These are phyloP conservation scores for Kwoniella sp. DNA, from an alignment of 768 basidiomycete genomes.

Conservation along the genomic window DNA sequence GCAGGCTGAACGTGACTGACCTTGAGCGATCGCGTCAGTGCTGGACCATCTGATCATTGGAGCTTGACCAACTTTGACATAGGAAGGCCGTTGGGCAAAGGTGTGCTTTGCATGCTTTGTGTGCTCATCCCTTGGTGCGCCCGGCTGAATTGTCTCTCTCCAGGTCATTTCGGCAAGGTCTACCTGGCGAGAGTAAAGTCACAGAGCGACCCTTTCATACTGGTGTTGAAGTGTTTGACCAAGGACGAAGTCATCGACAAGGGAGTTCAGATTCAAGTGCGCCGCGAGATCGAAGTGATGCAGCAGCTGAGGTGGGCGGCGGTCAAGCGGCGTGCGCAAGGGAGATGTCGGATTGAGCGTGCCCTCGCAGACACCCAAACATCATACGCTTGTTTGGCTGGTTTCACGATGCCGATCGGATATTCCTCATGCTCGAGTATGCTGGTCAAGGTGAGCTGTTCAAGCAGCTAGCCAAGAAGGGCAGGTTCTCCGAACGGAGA, in stretches of 20 bases:
- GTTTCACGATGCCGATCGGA: conserved; percentile 95
- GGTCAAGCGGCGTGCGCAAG: too few species aligned
- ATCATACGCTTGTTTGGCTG: conserved; percentile 91
- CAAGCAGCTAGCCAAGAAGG: conserved; percentile 82
- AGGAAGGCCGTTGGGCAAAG: conserved; percentile 40
- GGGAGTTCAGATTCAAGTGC: conserved; percentile 89
- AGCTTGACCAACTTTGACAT: conserved; percentile 26
- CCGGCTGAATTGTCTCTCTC: conserved; percentile 38
- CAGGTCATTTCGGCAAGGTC: conserved; percentile 96
- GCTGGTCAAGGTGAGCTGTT: conserved; percentile 89
- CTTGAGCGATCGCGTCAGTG: too few species aligned
- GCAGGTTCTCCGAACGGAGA: conserved; percentile 80
- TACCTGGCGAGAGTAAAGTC: conserved; percentile 93
- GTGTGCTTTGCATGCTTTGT: too few species aligned
- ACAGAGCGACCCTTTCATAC: conserved; percentile 72
- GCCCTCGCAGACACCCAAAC: conserved; percentile 74
- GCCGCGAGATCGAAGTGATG: conserved; percentile 90
- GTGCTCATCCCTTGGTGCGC: neutral
- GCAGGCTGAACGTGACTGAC: too few species aligned
- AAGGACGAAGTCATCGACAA: conserved; percentile 89
- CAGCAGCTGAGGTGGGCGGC: conserved; percentile 34
- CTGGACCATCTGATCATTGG: conserved; percentile 29
- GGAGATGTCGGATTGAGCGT: too few species aligned
- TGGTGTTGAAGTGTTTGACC: conserved; percentile 92
- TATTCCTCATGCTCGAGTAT: conserved; percentile 97